phyloP scores from a whole-genome alignment of 2,329 filamentous ascomycete genomes.

The Trichoderma citrinoviride region DNA sequence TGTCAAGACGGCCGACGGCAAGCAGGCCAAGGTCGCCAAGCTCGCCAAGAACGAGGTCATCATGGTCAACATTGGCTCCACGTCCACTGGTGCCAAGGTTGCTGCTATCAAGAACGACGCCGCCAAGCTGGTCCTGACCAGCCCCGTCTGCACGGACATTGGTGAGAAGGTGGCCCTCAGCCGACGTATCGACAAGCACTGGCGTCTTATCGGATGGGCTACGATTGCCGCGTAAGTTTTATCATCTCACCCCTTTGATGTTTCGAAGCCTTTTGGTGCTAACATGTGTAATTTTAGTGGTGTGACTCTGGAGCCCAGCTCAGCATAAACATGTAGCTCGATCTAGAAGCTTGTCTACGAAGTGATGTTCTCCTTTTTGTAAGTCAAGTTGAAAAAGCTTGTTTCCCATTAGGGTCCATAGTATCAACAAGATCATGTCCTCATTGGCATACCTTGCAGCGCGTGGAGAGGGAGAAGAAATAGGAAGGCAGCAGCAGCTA shows the following conservation, averaged over 20 bases:
- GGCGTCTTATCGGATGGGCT: slow-evolving; percentile 91
- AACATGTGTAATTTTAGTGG: slow-evolving; percentile 40
- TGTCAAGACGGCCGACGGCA: slow-evolving; percentile 96
- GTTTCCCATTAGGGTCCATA: not conserved
- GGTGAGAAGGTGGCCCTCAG: slow-evolving; percentile 97
- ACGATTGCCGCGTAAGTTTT: slow-evolving; percentile 66
- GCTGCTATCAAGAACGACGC: slow-evolving; percentile 96
- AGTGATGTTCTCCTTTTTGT: slow-evolving; percentile 1
- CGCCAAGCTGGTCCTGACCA: slow-evolving; percentile 89
- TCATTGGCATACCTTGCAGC: not conserved
- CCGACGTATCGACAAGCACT: slow-evolving; percentile 98
- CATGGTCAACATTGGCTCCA: slow-evolving; percentile 99
- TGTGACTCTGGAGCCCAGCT: slow-evolving; percentile 54
- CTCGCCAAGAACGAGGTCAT: slow-evolving; percentile 97
- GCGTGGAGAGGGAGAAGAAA: not conserved
- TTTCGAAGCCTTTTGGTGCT: not conserved
- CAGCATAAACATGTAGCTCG: slow-evolving; percentile 35
- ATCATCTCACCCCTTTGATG: not conserved
- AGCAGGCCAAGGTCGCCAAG: slow-evolving; percentile 99
- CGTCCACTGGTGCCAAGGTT: slow-evolving; percentile 95
- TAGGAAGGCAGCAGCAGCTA: not conserved
- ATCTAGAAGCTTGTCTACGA: slow-evolving; percentile 1
- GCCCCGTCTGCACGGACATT: slow-evolving; percentile 92
- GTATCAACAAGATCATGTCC: not conserved
- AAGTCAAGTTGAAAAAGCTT: not conserved